A percentile compares a stretch with the other conserved stretches of the same genome.
These are phyloP conservation scores for Pythium brassicae DNA, from an alignment of 352 stramenopile genomes.

Conservation along the genomic window DNA sequence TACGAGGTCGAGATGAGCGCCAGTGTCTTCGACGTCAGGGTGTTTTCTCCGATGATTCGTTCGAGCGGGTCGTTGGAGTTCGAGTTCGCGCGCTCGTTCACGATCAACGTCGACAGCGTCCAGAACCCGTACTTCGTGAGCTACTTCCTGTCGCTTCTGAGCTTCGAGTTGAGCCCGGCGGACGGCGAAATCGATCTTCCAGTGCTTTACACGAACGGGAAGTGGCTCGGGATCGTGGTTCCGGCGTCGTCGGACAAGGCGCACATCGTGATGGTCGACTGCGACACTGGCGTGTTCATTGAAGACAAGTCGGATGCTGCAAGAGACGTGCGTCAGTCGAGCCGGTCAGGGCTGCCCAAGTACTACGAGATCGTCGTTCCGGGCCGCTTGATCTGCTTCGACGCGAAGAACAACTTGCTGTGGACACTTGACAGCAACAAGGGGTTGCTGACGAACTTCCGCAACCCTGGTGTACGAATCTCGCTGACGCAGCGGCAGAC, in stretches of 20 bases:
- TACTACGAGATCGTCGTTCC: slow-evolving; percentile 24
- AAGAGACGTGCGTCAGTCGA: background rate
- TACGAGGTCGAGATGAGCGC: slow-evolving; percentile 48
- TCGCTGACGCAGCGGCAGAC: slow-evolving; percentile 26
- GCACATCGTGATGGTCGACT: slow-evolving; percentile 49
- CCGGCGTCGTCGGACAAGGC: slow-evolving; percentile 15
- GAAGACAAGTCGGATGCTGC: background rate
- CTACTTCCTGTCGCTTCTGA: slow-evolving; percentile 33
- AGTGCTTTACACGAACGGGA: slow-evolving; percentile 39
- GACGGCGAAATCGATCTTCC: slow-evolving; percentile 19
- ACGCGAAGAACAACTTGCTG: slow-evolving; percentile 41
- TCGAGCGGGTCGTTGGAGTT: slow-evolving; percentile 12
- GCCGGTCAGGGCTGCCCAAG: background rate
- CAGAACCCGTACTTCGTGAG: slow-evolving; percentile 30
- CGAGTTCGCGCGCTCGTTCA: slow-evolving; percentile 22
- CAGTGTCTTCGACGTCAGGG: slow-evolving; percentile 29
- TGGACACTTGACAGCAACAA: slow-evolving; percentile 34
- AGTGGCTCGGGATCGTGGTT: slow-evolving; percentile 25
- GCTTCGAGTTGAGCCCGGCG: slow-evolving; percentile 20
- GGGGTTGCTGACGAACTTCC: slow-evolving; percentile 25
- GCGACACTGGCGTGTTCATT: slow-evolving; percentile 22
- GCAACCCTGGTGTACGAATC: slow-evolving; percentile 41
- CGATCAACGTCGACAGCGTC: slow-evolving; percentile 33
- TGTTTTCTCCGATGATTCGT: slow-evolving; percentile 24
- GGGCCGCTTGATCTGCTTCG: slow-evolving; percentile 38